Base-by-base conservation (phyloP, 2,329 filamentous ascomycete genomes). In the Sclerotinia spermophila region DNA sequence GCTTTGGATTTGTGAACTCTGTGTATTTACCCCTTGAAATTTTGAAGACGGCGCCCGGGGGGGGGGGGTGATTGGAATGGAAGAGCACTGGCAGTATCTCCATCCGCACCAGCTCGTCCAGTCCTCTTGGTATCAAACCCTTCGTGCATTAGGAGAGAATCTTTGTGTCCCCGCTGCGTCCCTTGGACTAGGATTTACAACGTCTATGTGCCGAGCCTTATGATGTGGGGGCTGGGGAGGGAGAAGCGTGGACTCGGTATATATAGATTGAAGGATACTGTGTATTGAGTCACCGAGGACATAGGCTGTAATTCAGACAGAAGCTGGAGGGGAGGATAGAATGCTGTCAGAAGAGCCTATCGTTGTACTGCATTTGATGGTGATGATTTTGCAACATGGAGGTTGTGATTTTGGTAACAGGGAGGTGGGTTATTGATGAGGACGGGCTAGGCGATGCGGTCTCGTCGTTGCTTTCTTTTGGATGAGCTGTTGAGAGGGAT, bases 241-340 rank as follows among this genome's bases (percentile, higher is more conserved):
- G 27, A 24, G n/a, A 44, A 30, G 5, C 21, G 40, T 48, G 60
- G 48, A 64, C 60, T 64, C 60, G 60, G 60, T 64, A 42, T 64
- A 48, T 33, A 13, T 48, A n/a, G 27, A 30, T 64, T 48, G 30
- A 24, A 48, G 44, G 5, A 8, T 10, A 24, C 30, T 35, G 30
- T 8, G 59, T n/a, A 64, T 30, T 24, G 60, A 21, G 17, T 38
- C 30, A 24, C 58, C 30, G 42, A 48, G 44, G 30, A 8, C 30
- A 30, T 38, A 17, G 42, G 15, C 21, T 48, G 44, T 35, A 5
- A 15, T 17, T 17, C 27, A 53, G 60, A 21, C 7, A 21, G 30
- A 27, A 33, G 42, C 13, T 33, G 30, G 7, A n/a, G 38, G 42
- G 11, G 8, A 45, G 19, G 27, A 15, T 8, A 13, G 15, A 19